Base-by-base conservation (phyloP, 2,329 filamentous ascomycete species). In the Daldinia eschscholtzii region DNA sequence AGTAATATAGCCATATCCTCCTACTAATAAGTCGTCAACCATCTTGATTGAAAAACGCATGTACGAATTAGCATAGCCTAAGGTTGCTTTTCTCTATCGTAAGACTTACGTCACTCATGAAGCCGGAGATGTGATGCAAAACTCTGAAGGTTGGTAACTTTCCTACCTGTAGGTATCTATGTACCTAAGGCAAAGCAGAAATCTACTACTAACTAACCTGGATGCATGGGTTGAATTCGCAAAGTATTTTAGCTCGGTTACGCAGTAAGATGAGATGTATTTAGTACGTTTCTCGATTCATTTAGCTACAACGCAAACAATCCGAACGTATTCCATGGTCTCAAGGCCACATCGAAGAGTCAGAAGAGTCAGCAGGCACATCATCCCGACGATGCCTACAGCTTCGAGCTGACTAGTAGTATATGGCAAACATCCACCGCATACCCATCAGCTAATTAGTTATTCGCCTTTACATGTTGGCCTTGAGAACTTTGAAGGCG, bases 401-500 rank as follows among this genome's bases (percentile, higher is more conserved):
- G 20, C 26, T 6, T 50, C 30, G 15, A 52, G 10, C 28, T 23
- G 20, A 23, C 20, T 18, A 52, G 3, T 33, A 6, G 15, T 26
- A 6, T 48, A 28, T 48, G 23, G 23, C 12, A 46, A n/a, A 33
- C 26, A 52, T 30, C 23, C 30, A 3, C 6, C 15, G 5, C 18
- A 33, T 12, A 13, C 9, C n/a, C 7, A 15, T 62, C 33, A 39
- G 30, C 50, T 35, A 18, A 10, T 3, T 23, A 56, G 26, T 7
- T 30, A n/a, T 48, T 4, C 52, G 18, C 20, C 26, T 28, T 66
- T 72, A 76, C 70, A 79, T 77, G 57, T 74, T 72, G 1, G 75
- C 74, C 65, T 75, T 77, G 9, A 79, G 73, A 9, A 68, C 58
- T 67, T 72, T 73, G 70, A 79, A 79, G 12, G 67, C 76, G 52